Conservation (phyloP, 805 yeast species). For the Zygotorulaspora danielsina region DNA sequence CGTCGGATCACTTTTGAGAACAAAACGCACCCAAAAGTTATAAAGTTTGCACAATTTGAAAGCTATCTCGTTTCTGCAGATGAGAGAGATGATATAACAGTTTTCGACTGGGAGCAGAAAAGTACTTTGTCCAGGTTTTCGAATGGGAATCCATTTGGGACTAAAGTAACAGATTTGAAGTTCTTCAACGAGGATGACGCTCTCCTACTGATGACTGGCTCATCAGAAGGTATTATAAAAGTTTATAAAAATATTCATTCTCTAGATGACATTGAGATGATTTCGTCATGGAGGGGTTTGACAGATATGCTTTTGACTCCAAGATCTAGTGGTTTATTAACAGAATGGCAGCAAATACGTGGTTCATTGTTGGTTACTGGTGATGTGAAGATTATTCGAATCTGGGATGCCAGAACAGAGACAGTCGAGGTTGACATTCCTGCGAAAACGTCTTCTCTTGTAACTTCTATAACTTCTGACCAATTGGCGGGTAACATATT, state of each 20-base stretch:
- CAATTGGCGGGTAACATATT: slow-evolving; percentile 91
- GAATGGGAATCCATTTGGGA: slow-evolving; percentile 82
- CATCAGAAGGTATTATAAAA: slow-evolving; percentile 91
- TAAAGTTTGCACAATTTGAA: slow-evolving; percentile 88
- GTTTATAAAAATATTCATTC: slow-evolving; percentile 74
- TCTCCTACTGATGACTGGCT: slow-evolving; percentile 79
- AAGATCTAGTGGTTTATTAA: slow-evolving; percentile 73
- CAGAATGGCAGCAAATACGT: slow-evolving; percentile 96
- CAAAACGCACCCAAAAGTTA: slow-evolving; percentile 70
- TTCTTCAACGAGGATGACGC: slow-evolving; percentile 89
- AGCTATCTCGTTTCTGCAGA: slow-evolving; percentile 74
- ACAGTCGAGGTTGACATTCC: slow-evolving; percentile 83
- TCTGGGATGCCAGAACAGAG: slow-evolving; percentile 98
- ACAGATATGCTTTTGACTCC: slow-evolving; percentile 80
- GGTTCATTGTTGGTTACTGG: slow-evolving; percentile 91
- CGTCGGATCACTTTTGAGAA: slow-evolving; percentile 57
- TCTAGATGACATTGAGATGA: slow-evolving; percentile 50
- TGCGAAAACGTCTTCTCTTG: slow-evolving; percentile 83
- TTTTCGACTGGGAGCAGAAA: slow-evolving; percentile 80
- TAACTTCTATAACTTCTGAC: slow-evolving; percentile 86
- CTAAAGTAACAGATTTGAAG: slow-evolving; percentile 80
- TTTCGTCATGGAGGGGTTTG: slow-evolving; percentile 90
- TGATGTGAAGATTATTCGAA: slow-evolving; percentile 82
- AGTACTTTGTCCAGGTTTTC: slow-evolving; percentile 63
- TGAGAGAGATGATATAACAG: slow-evolving; percentile 74